These are phyloP conservation scores for Colletotrichum eremochloae DNA, from an alignment of 2,329 filamentous ascomycete genomes.

Conservation along the genomic window DNA sequence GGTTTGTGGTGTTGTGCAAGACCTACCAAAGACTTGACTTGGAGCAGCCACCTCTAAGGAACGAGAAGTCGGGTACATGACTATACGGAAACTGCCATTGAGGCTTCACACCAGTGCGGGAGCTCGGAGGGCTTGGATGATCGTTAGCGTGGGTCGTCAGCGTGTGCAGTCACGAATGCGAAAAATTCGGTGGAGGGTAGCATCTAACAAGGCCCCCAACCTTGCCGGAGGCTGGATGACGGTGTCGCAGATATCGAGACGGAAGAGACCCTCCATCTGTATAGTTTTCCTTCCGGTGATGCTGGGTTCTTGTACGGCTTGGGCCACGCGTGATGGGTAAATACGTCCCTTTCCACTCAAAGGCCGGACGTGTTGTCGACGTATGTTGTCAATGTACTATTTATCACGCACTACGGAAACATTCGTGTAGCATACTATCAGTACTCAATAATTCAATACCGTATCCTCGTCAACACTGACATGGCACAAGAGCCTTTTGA, in stretches of 20 bases:
- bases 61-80: not conserved
- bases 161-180: no score
- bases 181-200: no score
- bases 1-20: not conserved
- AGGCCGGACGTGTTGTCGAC: no score
- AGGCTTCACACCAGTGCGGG: not conserved
- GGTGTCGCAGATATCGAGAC: not conserved
- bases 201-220: no score
- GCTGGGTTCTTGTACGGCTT: no score
- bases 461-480: not conserved
- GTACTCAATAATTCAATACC: no score
- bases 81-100: not conserved
- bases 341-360: not conserved
- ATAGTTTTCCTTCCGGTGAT: no score
- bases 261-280: no score
- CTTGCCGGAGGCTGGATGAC: not conserved
- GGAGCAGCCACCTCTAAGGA: not conserved
- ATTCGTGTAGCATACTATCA: no score
- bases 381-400: not conserved
- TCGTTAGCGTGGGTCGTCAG: no score
- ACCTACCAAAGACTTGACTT: no score
- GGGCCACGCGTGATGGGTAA: not conserved
- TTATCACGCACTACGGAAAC: not conserved
- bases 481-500: not conserved
- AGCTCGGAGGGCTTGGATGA: no score